Conservation (phyloP, 306 rosid species). For the Sicyos baderoa region DNA sequence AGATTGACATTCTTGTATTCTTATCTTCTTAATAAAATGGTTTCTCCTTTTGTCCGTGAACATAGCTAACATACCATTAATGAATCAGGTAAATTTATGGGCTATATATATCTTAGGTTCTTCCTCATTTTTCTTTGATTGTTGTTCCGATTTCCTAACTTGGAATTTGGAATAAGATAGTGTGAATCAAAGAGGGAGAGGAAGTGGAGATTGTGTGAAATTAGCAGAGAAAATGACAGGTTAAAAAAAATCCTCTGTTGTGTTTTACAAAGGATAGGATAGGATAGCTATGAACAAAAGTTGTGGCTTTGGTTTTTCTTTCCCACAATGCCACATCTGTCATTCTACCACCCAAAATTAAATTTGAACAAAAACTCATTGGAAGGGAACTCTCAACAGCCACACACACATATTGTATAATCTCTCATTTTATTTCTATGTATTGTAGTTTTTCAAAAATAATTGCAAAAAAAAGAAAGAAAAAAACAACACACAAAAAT, state of each 20-base stretch:
- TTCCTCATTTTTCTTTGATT: no score
- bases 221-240: conserved; percentile 14
- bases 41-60: no score
- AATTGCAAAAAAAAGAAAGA: no score
- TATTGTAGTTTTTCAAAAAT: no score
- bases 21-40: no score
- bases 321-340: neutral
- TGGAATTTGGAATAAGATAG: neutral
- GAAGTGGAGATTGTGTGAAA: conserved; percentile 9
- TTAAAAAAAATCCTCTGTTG: neutral
- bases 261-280: conserved; percentile 3
- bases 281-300: conserved; percentile 3
- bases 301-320: conserved; percentile 1
- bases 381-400: conserved; percentile 14
- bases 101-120: no score
- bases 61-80: no score
- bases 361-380: neutral
- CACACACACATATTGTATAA: neutral
- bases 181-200: neutral
- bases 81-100: no score
- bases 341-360: neutral
- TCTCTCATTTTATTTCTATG: neutral
- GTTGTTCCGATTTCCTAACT: no score
- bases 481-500: no score
- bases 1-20: no score